Conservation (phyloP, 1,284 basidiomycete species). For the Athelia sp. region DNA sequence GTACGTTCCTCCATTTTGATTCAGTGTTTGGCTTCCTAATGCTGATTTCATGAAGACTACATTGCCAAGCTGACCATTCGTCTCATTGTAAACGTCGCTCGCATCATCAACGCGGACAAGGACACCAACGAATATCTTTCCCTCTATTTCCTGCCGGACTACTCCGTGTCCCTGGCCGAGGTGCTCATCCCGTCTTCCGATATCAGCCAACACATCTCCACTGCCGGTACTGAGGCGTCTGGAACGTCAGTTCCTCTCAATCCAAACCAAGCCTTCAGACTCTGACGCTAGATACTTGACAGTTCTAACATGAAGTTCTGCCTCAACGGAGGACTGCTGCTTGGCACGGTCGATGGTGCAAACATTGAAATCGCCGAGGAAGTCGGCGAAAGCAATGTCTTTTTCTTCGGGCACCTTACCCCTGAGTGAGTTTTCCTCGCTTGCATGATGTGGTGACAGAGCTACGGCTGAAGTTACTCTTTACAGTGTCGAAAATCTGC, state of each 20-base stretch:
- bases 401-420: conserved; percentile 79
- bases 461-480: conserved; percentile 16
- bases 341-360: conserved; percentile 85
- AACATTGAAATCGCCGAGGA: conserved; percentile 96
- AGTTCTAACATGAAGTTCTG: conserved; percentile 95
- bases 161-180: conserved; percentile 86
- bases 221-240: conserved; percentile 86
- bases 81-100: conserved; percentile 85
- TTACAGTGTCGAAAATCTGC: conserved; percentile 70
- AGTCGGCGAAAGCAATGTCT: conserved; percentile 63
- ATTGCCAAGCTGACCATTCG: conserved; percentile 88
- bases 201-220: conserved; percentile 90
- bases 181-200: conserved; percentile 89
- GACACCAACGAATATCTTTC: conserved; percentile 71
- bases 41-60: conserved; percentile 43
- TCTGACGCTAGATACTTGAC: too few species aligned
- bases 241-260: conserved; percentile 24
- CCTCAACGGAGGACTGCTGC: conserved; percentile 81
- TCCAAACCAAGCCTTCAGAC: too few species aligned
- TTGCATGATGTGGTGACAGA: too few species aligned
- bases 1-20: conserved; percentile 38
- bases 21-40: neutral
- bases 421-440: conserved; percentile 36
- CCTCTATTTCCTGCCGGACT: conserved; percentile 85
- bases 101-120: conserved; percentile 80